These are phyloP conservation scores for Solanum sejunctum DNA, from an alignment of 257 asterid genomes.

Conservation along the genomic window DNA sequence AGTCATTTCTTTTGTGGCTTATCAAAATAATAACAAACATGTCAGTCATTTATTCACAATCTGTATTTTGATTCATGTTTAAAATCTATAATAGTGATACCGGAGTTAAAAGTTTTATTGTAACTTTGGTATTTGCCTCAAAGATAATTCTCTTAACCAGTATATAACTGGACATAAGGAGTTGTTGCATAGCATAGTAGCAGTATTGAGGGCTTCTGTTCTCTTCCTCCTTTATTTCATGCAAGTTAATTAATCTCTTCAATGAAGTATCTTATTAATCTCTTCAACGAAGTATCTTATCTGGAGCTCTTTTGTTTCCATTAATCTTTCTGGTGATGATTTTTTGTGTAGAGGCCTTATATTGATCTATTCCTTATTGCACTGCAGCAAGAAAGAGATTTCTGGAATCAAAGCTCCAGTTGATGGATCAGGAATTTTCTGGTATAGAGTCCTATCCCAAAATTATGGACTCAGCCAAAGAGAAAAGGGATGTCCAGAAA, in stretches of 20 bases:
- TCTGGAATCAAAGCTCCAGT: slow-evolving; percentile 68
- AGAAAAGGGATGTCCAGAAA: slow-evolving; percentile 49
- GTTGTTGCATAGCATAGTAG: neutral
- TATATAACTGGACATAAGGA: neutral
- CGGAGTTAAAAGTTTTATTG: neutral
- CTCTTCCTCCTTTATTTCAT: neutral
- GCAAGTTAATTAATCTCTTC: neutral
- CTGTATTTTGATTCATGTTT: neutral
- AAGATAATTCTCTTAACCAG: neutral
- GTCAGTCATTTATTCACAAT: neutral
- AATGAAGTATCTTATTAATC: neutral
- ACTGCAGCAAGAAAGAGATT: slow-evolving; percentile 68
- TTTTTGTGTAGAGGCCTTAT: neutral
- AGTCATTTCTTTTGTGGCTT: neutral
- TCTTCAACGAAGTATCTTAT: neutral
- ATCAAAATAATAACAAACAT: neutral
- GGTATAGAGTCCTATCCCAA: slow-evolving; percentile 51
- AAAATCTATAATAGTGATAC: neutral
- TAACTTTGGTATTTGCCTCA: neutral
- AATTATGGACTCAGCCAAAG: slow-evolving; percentile 49
- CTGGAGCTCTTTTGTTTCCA: neutral
- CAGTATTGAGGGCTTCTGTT: neutral
- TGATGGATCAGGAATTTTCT: slow-evolving; percentile 55
- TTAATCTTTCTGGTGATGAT: neutral
- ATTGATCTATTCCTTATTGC: neutral